Conservation (phyloP, 2,329 filamentous ascomycete genomes). For the Leptographium galeiforme region DNA sequence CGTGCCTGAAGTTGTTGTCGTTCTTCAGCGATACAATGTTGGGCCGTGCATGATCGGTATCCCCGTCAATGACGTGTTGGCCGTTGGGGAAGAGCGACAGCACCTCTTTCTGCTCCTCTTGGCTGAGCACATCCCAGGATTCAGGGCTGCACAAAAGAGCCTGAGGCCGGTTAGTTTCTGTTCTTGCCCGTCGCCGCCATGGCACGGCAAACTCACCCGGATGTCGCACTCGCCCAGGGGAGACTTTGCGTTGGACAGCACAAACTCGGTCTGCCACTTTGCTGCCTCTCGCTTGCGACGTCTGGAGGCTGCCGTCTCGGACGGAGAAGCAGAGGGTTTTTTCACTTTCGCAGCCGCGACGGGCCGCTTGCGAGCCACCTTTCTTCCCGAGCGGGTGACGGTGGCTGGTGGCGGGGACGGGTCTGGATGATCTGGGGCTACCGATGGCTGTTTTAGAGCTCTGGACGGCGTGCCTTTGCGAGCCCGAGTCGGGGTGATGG, state of each 20-base stretch:
- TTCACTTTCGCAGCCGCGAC: not conserved
- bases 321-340: not conserved
- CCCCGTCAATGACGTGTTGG: conserved; percentile 18
- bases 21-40: conserved; percentile 23
- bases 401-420: not conserved
- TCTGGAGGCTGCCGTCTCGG: not conserved
- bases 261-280: conserved; percentile 16
- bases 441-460: too few relatives aligned
- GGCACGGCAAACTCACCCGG: conserved; percentile 15
- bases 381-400: conserved; percentile 2
- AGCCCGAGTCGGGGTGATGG: not conserved
- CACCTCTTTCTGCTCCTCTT: conserved; percentile 20
- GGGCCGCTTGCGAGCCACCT: not conserved
- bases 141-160: conserved; percentile 21
- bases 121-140: conserved; percentile 24
- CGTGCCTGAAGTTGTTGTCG: conserved; percentile 29
- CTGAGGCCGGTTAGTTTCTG: conserved; percentile 9
- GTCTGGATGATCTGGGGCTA: not conserved
- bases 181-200: not conserved
- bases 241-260: conserved; percentile 22
- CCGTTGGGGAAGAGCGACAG: conserved; percentile 23
- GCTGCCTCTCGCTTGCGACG: conserved; percentile 10
- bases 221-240: conserved; percentile 22
- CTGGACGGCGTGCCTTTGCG: too few relatives aligned
- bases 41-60: conserved; percentile 20